These are phyloP conservation scores for Drechslerella dactyloides DNA, from an alignment of 2,329 filamentous ascomycete species.

Conservation along the genomic window DNA sequence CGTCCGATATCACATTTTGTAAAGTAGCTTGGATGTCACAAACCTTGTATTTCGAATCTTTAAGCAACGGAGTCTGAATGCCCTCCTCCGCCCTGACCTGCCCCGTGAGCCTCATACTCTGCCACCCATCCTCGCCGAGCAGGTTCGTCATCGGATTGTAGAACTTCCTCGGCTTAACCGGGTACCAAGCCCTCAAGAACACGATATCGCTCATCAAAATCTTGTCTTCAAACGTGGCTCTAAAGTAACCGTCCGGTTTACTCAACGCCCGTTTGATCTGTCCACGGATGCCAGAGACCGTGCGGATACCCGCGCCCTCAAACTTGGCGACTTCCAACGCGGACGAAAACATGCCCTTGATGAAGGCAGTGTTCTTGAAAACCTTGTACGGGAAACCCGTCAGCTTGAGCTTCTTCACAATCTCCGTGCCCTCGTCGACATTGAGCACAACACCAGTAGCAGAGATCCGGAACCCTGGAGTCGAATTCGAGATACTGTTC, in stretches of 20 bases:
- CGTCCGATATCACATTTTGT: conserved; percentile 1
- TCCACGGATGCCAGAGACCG: conserved; percentile 90
- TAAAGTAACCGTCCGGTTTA: conserved; percentile 93
- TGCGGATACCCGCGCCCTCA: conserved; percentile 92
- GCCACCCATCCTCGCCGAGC: conserved; percentile 70
- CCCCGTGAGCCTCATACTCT: conserved; percentile 90
- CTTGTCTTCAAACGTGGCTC: conserved; percentile 98
- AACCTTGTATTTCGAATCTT: conserved; percentile 82
- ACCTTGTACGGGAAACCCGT: conserved; percentile 95
- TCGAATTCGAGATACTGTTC: conserved; percentile 79
- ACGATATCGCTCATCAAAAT: conserved; percentile 95
- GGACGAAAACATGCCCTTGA: conserved; percentile 97
- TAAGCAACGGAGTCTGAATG: conserved; percentile 76
- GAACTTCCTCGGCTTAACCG: conserved; percentile 91
- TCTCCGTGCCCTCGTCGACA: conserved; percentile 94
- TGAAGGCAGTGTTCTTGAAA: conserved; percentile 98
- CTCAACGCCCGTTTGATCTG: conserved; percentile 95
- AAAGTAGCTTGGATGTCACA: conserved; percentile 11
- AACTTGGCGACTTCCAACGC: conserved; percentile 97
- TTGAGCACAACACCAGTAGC: conserved; percentile 92
- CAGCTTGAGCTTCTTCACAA: conserved; percentile 98
- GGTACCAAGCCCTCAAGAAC: conserved; percentile 95
- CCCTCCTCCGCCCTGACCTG: conserved; percentile 80
- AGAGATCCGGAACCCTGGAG: conserved; percentile 86
- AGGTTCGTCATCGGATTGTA: conserved; percentile 97